Percentiles rank a stretch among this genome's conserved stretches.
phyloP scores from a whole-genome alignment of 208 protist species.

The Acanthamoeba triangularis region DNA sequence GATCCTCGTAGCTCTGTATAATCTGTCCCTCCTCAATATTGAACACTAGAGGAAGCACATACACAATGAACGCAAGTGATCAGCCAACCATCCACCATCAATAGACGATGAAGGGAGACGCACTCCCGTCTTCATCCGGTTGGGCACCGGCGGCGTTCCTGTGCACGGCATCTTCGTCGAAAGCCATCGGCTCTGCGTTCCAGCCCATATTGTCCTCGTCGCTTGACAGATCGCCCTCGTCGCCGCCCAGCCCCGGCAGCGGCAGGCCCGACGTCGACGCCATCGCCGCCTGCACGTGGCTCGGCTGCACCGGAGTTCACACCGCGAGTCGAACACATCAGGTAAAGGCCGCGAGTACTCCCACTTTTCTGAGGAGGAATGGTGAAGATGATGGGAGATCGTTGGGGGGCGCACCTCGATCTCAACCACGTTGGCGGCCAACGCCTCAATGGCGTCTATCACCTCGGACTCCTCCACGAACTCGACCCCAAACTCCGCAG shows the following conservation, averaged over 20 bases:
- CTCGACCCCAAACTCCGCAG: constrained; percentile 17
- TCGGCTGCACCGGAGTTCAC: neutral
- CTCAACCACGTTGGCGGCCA: neutral
- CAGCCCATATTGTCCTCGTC: constrained; percentile 61
- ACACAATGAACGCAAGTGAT: neutral
- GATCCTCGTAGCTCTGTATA: constrained; percentile 78
- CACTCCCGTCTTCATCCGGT: neutral
- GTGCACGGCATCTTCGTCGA: constrained; percentile 63
- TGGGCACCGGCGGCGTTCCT: neutral
- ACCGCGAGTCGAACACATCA: neutral
- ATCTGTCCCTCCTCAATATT: neutral
- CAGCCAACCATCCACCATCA: neutral
- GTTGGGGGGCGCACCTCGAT: neutral
- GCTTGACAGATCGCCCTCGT: constrained; percentile 40
- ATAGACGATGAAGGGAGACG: neutral
- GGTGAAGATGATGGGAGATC: too few relatives aligned
- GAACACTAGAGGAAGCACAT: neutral
- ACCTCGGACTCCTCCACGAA: constrained; percentile 66
- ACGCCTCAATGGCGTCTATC: constrained; percentile 37
- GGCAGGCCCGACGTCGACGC: constrained; percentile 56
- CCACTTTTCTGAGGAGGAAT: neutral
- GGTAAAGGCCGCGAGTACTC: neutral
- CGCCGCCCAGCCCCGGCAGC: neutral
- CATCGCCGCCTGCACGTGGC: constrained; percentile 35
- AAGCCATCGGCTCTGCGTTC: constrained; percentile 72